Conservation (phyloP, 1,284 basidiomycete genomes). For the Apiotrichum gracile region DNA sequence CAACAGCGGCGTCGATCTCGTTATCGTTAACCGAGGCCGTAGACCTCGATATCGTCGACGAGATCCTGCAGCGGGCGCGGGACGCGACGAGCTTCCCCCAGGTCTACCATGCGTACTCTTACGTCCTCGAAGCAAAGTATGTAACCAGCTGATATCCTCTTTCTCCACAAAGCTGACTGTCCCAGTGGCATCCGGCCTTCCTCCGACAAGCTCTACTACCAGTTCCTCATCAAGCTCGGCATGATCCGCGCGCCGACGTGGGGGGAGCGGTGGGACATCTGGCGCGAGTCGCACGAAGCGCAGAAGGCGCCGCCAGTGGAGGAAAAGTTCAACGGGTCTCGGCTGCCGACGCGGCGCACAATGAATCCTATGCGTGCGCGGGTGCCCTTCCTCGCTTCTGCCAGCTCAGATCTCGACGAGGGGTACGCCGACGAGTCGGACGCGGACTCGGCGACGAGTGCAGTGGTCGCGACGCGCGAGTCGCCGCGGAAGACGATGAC, state of each 20-base stretch:
- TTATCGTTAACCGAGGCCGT: slow-evolving; percentile 28
- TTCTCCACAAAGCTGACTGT: neutral
- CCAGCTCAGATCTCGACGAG: slow-evolving; percentile 41
- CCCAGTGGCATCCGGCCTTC: slow-evolving; percentile 33
- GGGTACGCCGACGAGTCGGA: slow-evolving; percentile 21
- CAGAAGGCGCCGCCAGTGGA: neutral
- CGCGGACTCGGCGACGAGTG: slow-evolving; percentile 1
- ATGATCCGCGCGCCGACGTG: slow-evolving; percentile 41
- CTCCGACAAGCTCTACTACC: slow-evolving; percentile 39
- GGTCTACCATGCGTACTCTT: slow-evolving; percentile 32
- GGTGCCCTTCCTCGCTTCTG: slow-evolving; percentile 39
- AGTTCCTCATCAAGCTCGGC: slow-evolving; percentile 45
- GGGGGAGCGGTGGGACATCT: slow-evolving; percentile 44
- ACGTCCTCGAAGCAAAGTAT: slow-evolving; percentile 35
- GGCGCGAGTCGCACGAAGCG: slow-evolving; percentile 15
- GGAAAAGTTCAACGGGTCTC: too few relatives aligned
- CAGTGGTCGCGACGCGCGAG: neutral
- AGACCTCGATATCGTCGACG: slow-evolving; percentile 39
- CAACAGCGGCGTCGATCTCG: slow-evolving; percentile 18
- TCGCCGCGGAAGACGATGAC: slow-evolving; percentile 8
- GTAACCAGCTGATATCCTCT: neutral
- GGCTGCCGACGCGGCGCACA: neutral
- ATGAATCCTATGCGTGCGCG: slow-evolving; percentile 15
- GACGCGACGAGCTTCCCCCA: slow-evolving; percentile 37
- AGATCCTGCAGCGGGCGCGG: slow-evolving; percentile 33